A percentile compares a stretch with the other conserved stretches of the same genome.
These are phyloP conservation scores for Talaromyces islandicus DNA, from an alignment of 2,329 filamentous ascomycete genomes.

Conservation along the genomic window DNA sequence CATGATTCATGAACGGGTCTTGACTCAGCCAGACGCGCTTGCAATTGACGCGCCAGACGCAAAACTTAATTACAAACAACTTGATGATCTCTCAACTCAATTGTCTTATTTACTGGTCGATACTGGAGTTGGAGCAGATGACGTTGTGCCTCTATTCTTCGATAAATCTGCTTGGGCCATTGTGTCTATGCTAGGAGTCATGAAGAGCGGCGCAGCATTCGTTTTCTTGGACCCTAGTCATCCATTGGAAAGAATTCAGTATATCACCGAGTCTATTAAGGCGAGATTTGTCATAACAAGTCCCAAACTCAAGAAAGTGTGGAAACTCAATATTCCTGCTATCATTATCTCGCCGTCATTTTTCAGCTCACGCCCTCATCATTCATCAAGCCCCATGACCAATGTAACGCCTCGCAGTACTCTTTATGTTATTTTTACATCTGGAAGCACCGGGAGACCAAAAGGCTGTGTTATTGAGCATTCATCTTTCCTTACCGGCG, in stretches of 20 bases:
- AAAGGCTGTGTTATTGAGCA: slow-evolving; percentile 60
- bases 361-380: neutral
- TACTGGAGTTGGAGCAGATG: neutral
- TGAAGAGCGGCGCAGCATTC: slow-evolving; percentile 4
- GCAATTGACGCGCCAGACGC: slow-evolving; percentile 19
- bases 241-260: neutral
- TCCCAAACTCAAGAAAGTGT: neutral
- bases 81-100: neutral
- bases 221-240: slow-evolving; percentile 3
- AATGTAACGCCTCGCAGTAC: slow-evolving; percentile 36
- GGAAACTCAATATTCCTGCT: neutral
- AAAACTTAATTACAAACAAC: neutral
- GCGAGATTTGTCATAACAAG: neutral
- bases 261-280: neutral
- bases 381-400: neutral
- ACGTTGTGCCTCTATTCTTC: slow-evolving; percentile 1
- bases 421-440: slow-evolving; percentile 57
- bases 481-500: slow-evolving; percentile 50
- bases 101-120: neutral
- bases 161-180: slow-evolving; percentile 4
- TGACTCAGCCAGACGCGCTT: neutral
- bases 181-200: slow-evolving; percentile 2
- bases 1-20: neutral
- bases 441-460: slow-evolving; percentile 46
- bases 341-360: neutral